A percentile compares a stretch with the other conserved stretches of the same genome.
phyloP scores from a whole-genome alignment of 352 stramenopile genomes.

The Phytophthora litchii region DNA sequence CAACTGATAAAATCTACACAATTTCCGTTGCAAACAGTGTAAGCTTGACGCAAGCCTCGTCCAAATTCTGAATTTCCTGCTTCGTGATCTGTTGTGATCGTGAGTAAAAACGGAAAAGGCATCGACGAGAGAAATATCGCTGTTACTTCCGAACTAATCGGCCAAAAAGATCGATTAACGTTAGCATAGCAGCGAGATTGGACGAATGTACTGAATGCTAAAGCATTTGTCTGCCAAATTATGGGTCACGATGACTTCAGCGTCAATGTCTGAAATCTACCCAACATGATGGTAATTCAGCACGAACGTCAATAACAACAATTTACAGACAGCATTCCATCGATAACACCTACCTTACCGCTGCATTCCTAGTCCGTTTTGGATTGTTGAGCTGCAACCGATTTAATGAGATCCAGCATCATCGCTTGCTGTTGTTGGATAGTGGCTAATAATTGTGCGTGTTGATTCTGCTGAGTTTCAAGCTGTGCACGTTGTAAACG shows the following conservation, averaged over 20 bases:
- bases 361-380: constrained; percentile 22
- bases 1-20: too few species aligned
- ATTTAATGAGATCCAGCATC: constrained; percentile 48
- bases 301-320: too few species aligned
- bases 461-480: constrained; percentile 34
- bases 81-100: neutral
- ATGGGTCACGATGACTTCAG: too few species aligned
- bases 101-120: neutral
- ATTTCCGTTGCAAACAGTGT: constrained; percentile 71
- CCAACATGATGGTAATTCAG: too few species aligned
- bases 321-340: too few species aligned
- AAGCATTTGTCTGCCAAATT: too few species aligned
- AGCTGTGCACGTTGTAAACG: constrained; percentile 32
- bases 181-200: too few species aligned
- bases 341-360: neutral
- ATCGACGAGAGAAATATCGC: too few species aligned
- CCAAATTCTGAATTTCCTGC: constrained; percentile 24
- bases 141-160: too few species aligned
- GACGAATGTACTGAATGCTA: too few species aligned
- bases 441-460: constrained; percentile 36
- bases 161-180: too few species aligned
- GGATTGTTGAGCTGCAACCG: constrained; percentile 18
- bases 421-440: constrained; percentile 48
- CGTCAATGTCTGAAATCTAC: too few species aligned
- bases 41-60: constrained; percentile 51